Base-by-base conservation (phyloP, 2,329 filamentous ascomycete genomes). In the Ciborinia camelliae region DNA sequence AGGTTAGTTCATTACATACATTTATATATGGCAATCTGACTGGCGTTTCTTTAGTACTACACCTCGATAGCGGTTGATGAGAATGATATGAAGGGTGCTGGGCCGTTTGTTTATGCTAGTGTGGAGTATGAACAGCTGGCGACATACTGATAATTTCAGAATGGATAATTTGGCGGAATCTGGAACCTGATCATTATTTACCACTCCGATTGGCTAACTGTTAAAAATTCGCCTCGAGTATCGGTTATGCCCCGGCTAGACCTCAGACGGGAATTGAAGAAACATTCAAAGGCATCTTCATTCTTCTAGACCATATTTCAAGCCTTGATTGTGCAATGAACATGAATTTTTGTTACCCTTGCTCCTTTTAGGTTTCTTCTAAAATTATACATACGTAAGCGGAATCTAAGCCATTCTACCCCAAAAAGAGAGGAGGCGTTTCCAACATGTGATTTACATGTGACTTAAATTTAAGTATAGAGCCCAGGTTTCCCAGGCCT, bases 41-140 rank as follows among this genome's bases (percentile, higher is more conserved):
- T 65, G 18, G 62, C 48, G 61, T 18, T 47, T 35, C 26, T 0
- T 15, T 43, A 71, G 71, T 72, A 72, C 39, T 72, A 71, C 55
- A 67, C 67, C 18, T 66, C 68, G 10, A 64, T 70, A 50, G 50
- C 63, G 2, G 5, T 68, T 9, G 61, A 51, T 15, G 62, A 68
- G 28, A 71, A 72, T 54, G 71, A 71, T 48, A 54, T 72, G 60
- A 72, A 72, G 58, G 70, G 69, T 12, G 66, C 64, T 28, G 70
- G 68, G n/a, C 68, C 71, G 10, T 71, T 71, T 26, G 64, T 72
- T 53, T 70, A 68, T 52, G 69, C 69, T 18, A 70, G 69, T 52
- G 63, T 68, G 9, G 71, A 72, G 62, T 67, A 66, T 64, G 66
- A 68, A n/a, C 55, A 59, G 50, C 35, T 63, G n/a, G 26, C 18